A percentile compares a stretch with the other conserved stretches of the same genome.
phyloP scores from a whole-genome alignment of 2,329 filamentous ascomycete species.

The Pseudopithomyces chartarum region DNA sequence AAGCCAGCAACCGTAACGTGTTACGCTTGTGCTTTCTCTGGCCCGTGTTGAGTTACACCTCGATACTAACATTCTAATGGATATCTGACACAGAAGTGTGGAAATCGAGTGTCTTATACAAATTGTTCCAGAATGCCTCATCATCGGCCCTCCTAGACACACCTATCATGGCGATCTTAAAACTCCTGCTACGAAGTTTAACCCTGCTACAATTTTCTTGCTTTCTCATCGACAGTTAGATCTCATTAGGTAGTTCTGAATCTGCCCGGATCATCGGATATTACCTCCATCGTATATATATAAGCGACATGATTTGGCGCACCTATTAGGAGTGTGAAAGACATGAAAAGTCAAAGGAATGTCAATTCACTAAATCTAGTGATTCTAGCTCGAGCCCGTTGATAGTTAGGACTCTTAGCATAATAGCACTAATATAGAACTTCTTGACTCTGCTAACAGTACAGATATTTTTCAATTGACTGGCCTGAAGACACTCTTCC shows the following conservation, averaged over 20 bases:
- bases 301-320: neutral
- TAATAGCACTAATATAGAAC: neutral
- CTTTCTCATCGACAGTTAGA: too few relatives aligned
- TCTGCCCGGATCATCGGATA: neutral
- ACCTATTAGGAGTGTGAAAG: neutral
- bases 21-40: neutral
- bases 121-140: neutral
- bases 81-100: neutral
- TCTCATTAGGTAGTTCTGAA: too few relatives aligned
- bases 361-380: neutral
- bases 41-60: neutral
- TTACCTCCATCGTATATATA: neutral
- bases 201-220: too few relatives aligned
- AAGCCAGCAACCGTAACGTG: constrained; percentile 24
- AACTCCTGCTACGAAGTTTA: too few relatives aligned
- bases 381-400: neutral
- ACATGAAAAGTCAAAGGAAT: neutral
- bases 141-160: neutral
- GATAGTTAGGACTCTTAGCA: neutral
- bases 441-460: too few relatives aligned
- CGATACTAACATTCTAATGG: neutral
- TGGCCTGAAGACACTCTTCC: too few relatives aligned
- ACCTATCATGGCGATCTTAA: neutral
- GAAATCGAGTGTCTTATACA: neutral
- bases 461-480: too few relatives aligned